Evolutionary conservation across 2,329 filamentous ascomycete genomes (phyloP).

Genomic region (Paraphoma chrysanthemicola): DNA sequence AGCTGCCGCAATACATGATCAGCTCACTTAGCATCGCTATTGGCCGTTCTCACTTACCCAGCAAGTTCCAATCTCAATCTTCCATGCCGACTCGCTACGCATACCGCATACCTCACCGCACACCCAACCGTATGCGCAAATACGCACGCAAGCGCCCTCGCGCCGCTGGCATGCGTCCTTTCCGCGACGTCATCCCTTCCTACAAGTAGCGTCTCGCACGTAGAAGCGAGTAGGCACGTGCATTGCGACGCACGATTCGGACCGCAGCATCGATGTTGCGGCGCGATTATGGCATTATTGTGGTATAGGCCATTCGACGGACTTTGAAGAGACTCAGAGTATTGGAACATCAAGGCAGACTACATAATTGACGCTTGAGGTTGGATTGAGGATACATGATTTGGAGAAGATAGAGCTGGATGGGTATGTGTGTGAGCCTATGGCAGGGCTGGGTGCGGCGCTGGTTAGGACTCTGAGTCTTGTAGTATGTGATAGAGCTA

Average conservation of each 20-base stretch:
- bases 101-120: conserved; percentile 11
- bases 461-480: no score
- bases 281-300: no score
- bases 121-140: background rate
- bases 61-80: background rate
- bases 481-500: no score
- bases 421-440: no score
- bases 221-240: background rate
- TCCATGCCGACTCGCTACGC: no score
- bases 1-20: background rate
- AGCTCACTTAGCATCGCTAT: background rate
- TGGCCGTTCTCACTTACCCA: background rate
- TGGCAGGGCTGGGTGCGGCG: no score
- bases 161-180: background rate
- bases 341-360: no score
- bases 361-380: no score
- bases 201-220: background rate
- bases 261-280: background rate
- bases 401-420: no score
- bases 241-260: background rate
- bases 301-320: background rate
- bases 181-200: background rate
- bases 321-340: no score
- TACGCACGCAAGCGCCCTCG: background rate
- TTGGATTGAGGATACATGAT: no score